Percentiles rank a stretch among this genome's conserved stretches.
These are phyloP conservation scores for Pseudomonodictys pantanalensis DNA, from an alignment of 495 filamentous ascomycete species.

Conservation along the genomic window DNA sequence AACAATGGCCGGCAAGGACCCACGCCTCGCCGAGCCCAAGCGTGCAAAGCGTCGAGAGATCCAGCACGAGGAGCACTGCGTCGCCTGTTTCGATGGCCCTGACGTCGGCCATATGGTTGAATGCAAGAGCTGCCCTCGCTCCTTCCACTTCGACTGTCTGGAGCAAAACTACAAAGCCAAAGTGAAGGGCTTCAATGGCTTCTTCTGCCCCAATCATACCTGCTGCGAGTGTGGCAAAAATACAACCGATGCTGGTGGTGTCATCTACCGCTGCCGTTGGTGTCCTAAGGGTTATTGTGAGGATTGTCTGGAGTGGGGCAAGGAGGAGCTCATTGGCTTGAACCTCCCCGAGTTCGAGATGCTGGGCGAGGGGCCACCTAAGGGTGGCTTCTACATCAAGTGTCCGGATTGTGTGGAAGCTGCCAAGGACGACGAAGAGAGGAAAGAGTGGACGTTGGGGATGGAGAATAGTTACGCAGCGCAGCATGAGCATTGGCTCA, in stretches of 20 bases:
- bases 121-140: conserved; percentile 56
- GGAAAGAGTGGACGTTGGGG: conserved; percentile 12
- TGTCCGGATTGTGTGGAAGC: conserved; percentile 37
- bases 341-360: conserved; percentile 51
- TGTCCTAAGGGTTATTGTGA: conserved; percentile 61
- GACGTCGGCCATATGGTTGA: conserved; percentile 44
- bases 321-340: conserved; percentile 51
- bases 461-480: conserved; percentile 11
- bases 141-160: conserved; percentile 56
- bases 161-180: conserved; percentile 42
- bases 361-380: conserved; percentile 45
- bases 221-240: conserved; percentile 56
- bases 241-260: conserved; percentile 55
- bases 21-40: conserved; percentile 48
- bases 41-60: conserved; percentile 46
- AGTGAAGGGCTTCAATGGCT: conserved; percentile 41
- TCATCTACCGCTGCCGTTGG: conserved; percentile 58
- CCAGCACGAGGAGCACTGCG: conserved; percentile 55
- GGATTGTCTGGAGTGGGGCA: conserved; percentile 58
- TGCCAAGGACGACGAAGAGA: neutral
- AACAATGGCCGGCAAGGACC: conserved; percentile 56
- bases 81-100: conserved; percentile 52
- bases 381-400: conserved; percentile 52
- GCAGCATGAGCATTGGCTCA: conserved; percentile 10
- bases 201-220: conserved; percentile 59